phyloP scores from a whole-genome alignment of 2,329 filamentous ascomycete genomes.

The Leptographium galeiforme region DNA sequence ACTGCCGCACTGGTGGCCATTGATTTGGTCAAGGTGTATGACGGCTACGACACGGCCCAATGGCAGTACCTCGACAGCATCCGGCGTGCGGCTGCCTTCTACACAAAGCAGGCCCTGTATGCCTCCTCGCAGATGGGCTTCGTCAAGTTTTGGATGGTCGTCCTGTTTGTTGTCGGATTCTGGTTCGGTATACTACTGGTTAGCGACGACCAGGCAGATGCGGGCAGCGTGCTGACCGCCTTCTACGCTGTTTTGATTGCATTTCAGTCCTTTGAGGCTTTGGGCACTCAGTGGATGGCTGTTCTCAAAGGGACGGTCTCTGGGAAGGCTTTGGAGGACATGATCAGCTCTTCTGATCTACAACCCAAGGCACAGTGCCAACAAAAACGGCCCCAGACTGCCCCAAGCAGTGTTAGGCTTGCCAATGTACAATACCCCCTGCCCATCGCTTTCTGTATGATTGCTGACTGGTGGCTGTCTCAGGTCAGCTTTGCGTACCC shows the following conservation, averaged over 20 bases:
- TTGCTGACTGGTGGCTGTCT: not conserved
- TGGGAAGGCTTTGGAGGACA: slow-evolving; percentile 39
- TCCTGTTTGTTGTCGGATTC: slow-evolving; percentile 78
- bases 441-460: not conserved
- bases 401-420: not conserved
- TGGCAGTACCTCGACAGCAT: slow-evolving; percentile 44
- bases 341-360: not conserved
- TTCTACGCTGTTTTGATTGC: slow-evolving; percentile 74
- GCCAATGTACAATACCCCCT: not conserved
- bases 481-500: slow-evolving; percentile 78
- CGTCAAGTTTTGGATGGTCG: slow-evolving; percentile 59
- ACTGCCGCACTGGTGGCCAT: slow-evolving; percentile 60
- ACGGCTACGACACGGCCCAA: slow-evolving; percentile 57
- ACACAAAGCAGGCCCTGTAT: slow-evolving; percentile 47
- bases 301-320: slow-evolving; percentile 70
- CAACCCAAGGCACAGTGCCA: not conserved
- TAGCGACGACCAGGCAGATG: slow-evolving; percentile 36
- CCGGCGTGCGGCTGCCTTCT: slow-evolving; percentile 25
- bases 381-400: not conserved
- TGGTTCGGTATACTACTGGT: slow-evolving; percentile 73
- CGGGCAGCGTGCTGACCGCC: slow-evolving; percentile 63
- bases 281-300: slow-evolving; percentile 65
- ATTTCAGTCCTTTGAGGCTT: slow-evolving; percentile 58
- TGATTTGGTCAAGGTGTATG: slow-evolving; percentile 77
- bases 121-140: slow-evolving; percentile 51